Conservation (phyloP, 1,284 basidiomycete species). For the Ganoderma lingzhi region DNA sequence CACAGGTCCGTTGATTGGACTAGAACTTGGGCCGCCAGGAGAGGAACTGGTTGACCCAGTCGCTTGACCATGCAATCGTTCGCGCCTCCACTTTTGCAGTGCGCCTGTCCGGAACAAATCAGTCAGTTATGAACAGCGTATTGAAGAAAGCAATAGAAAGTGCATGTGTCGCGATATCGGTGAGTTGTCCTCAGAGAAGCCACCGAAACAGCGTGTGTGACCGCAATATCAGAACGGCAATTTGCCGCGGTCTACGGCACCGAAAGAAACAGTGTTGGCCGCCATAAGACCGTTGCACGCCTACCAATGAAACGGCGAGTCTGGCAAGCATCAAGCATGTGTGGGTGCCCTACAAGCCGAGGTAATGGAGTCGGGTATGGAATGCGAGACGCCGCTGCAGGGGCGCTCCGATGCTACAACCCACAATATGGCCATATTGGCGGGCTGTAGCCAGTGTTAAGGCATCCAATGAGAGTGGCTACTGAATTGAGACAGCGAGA, state of each 20-base stretch:
- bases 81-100: constrained; percentile 67
- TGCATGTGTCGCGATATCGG: background rate
- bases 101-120: constrained; percentile 51
- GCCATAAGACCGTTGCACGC: background rate
- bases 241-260: background rate
- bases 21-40: constrained; percentile 17
- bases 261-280: background rate
- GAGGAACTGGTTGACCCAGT: constrained; percentile 1
- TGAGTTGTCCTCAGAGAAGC: background rate
- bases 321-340: background rate
- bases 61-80: constrained; percentile 54
- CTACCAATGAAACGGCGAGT: background rate
- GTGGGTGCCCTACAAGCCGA: background rate
- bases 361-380: background rate
- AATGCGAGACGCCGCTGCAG: background rate
- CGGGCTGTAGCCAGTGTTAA: background rate
- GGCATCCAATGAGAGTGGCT: background rate
- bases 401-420: background rate
- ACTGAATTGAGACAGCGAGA: background rate
- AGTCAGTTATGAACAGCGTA: background rate
- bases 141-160: background rate
- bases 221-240: background rate
- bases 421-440: background rate
- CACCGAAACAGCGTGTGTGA: background rate
- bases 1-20: constrained; percentile 43